Base-by-base conservation (phyloP, 2,329 filamentous ascomycete genomes). In the Epichloe glyceriae region DNA sequence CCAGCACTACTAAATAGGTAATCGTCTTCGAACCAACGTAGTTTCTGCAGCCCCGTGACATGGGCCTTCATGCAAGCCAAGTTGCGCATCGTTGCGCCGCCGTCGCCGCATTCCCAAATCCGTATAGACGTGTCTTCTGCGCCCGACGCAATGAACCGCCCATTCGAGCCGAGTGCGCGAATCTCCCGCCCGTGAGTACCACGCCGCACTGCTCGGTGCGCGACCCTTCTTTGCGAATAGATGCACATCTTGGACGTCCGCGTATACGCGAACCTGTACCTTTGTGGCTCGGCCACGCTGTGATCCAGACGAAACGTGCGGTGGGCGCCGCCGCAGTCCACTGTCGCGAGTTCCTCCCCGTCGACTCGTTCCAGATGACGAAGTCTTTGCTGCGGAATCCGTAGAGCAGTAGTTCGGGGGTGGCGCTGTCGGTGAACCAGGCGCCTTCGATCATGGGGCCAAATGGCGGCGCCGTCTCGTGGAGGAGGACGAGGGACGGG, bases 121-220 rank as follows among this genome's bases (percentile, higher is more conserved):
- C 87, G 83, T 54, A 98, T 86, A 1, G 69, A 72, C 15, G 70
- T 85, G 54, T 76, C 95, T 79, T 78, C 96, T 70, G 66, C 88
- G 56, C 53, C 93, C 68, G 75, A 96, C 72, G 60, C 84, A 14
- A 79, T 55, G 50, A 71, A 73, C 33, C 63, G 60, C 3, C 65
- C 62, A 45, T 64, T 66, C 10, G 65, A 67, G 41, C 67, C 70
- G 11, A 76, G 61, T 62, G 60, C 85, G 74, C 63, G 70, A 57
- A 97, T 86, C 66, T 98, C 93, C 50, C 93, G 75, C 0, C 93
- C 93, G 65, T 98, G 93, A 0, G 80, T 80, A 6, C 93, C 91
- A 0, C 67, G 58, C 55, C 83, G 81, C 12, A 95, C 62, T 68
- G 78, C 56, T 62, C 71, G 59, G 52, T 71, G 65, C 2, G 62